Base-by-base conservation (phyloP, 768 basidiomycete genomes). In the Mycena capillaripes region DNA sequence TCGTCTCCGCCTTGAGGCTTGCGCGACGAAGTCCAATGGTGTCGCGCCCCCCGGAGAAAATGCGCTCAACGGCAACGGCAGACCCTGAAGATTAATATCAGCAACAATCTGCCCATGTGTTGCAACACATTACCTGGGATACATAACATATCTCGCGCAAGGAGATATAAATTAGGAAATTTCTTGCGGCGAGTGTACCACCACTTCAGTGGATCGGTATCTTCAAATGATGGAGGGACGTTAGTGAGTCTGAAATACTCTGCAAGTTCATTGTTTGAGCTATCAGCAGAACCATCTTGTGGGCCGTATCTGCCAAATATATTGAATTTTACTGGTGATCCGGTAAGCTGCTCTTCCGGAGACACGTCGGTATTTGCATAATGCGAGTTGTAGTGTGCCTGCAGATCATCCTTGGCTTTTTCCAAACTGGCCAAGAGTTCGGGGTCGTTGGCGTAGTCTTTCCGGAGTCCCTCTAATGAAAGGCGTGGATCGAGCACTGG, bases 111-210 rank as follows among this genome's bases (percentile, higher is more conserved):
- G 17, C 42, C 42, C 4, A 9, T 42, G 10, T 12, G 17, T 14
- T 4, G 17, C 42, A 42, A 42, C 10, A 14, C 17, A 27, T 23
- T 42, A 76, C 77, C 77, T 42, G 77, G 77, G 38, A 78, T 78
- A 27, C 63, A 64, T 8, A 76, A 62, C 59, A 78, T 61, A 36
- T 78, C 77, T 27, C 59, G 75, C 12, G 77, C 75, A 23, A 78
- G 58, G 1, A 46, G 57, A 32, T 48, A 76, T 11, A 78, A 66
- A 36, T 73, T 77, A 6, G 77, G 75, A 48, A 78, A 78, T 52
- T 78, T 70, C 23, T 59, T 36, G 16, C 66, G 71, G 38, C 72
- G 77, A 16, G 44, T 58, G 32, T 42, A 50, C 77, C 77, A 78
- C 77, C 77, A 78, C 14, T 62, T 5, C 16, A 78, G 36, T 19